These are phyloP conservation scores for Camelina sativa DNA, from an alignment of 345 rosid species.

Conservation along the genomic window DNA sequence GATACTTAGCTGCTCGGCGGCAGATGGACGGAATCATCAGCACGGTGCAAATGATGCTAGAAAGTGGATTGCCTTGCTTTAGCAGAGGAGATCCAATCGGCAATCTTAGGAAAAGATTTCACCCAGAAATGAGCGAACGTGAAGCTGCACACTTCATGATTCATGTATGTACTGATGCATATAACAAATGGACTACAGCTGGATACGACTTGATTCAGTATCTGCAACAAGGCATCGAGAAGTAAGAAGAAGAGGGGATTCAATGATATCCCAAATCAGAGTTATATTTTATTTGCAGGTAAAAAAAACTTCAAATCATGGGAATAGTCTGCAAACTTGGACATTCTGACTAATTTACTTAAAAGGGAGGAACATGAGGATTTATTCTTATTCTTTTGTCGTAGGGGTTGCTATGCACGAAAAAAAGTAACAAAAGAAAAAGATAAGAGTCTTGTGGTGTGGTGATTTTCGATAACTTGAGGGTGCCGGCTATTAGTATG, in stretches of 20 bases:
- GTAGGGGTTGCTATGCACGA: slow-evolving; percentile 26
- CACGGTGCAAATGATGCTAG: slow-evolving; percentile 87
- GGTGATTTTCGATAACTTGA: neutral
- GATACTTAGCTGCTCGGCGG: slow-evolving; percentile 85
- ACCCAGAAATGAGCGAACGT: slow-evolving; percentile 94
- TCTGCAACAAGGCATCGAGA: slow-evolving; percentile 97
- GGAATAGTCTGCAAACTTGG: neutral
- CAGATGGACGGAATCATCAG: slow-evolving; percentile 91
- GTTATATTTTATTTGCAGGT: slow-evolving; percentile 22
- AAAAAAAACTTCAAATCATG: neutral
- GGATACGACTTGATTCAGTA: slow-evolving; percentile 96
- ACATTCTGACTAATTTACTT: slow-evolving; percentile 1
- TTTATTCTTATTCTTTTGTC: neutral
- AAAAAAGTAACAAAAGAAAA: neutral
- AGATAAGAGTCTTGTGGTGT: slow-evolving; percentile 14
- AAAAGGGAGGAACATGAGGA: slow-evolving; percentile 6
- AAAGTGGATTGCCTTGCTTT: slow-evolving; percentile 96
- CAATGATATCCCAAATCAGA: slow-evolving; percentile 1
- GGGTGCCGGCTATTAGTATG: neutral
- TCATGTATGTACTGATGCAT: slow-evolving; percentile 83
- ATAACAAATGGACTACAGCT: slow-evolving; percentile 95
- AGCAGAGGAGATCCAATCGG: slow-evolving; percentile 97
- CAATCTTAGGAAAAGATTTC: slow-evolving; percentile 95
- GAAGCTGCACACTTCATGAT: slow-evolving; percentile 97
- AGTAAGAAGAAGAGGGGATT: slow-evolving; percentile 41